A percentile compares a stretch with the other conserved stretches of the same genome.
Evolutionary conservation across 2,329 filamentous ascomycete species (phyloP).

Genomic region (Tolypocladium cylindrosporum): DNA sequence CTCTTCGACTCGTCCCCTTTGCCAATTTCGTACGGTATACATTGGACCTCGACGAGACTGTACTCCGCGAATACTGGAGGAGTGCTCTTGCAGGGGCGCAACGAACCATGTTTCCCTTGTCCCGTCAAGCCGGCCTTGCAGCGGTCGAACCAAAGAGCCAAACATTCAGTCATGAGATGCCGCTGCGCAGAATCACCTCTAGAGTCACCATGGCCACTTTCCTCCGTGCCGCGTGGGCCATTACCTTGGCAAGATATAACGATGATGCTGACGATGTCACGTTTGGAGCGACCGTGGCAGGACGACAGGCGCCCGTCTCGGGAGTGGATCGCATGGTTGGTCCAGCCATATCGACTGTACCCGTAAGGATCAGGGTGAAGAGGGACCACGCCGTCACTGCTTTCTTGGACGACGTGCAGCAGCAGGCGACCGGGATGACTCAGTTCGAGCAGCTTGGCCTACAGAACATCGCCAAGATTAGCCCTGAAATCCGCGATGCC

Average conservation of each 20-base stretch:
- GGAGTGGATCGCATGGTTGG: slow-evolving; percentile 9
- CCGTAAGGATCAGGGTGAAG: slow-evolving; percentile 27
- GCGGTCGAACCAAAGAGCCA: no score
- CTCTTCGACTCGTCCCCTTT: no score
- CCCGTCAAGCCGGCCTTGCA: no score
- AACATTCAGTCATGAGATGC: no score
- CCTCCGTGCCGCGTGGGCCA: neutral
- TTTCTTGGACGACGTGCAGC: slow-evolving; percentile 6
- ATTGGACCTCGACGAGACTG: no score
- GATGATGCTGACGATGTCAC: slow-evolving; percentile 23
- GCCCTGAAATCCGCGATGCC: slow-evolving; percentile 3
- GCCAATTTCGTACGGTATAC: no score
- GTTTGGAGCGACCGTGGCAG: slow-evolving; percentile 32
- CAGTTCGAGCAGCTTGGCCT: slow-evolving; percentile 8
- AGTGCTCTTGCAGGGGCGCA: no score
- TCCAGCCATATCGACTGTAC: slow-evolving; percentile 29
- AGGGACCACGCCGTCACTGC: neutral
- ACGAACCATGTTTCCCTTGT: no score
- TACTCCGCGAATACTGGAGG: no score
- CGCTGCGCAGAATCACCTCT: no score
- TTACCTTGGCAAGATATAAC: slow-evolving; percentile 9
- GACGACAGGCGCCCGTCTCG: slow-evolving; percentile 15
- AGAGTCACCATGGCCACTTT: neutral
- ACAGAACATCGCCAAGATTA: slow-evolving; percentile 8
- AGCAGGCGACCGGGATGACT: slow-evolving; percentile 8